These are phyloP conservation scores for Colletotrichum sp. DNA, from an alignment of 2,329 filamentous ascomycete genomes.

Conservation along the genomic window DNA sequence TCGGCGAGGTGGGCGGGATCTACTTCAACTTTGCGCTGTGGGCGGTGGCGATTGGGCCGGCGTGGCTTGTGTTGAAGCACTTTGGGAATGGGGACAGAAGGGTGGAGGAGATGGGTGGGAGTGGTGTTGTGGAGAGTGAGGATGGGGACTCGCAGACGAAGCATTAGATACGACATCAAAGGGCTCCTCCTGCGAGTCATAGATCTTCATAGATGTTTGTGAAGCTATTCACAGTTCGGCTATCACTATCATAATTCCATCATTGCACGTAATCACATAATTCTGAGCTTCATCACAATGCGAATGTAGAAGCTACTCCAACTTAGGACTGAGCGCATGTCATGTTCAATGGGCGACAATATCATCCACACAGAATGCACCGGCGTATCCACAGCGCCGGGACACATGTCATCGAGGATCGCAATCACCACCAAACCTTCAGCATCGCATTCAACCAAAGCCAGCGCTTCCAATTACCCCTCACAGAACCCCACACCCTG, in stretches of 20 bases:
- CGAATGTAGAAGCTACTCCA: rapidly evolving
- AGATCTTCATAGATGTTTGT: background rate
- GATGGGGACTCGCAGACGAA: conserved; percentile 19
- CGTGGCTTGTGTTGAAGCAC: conserved; percentile 68
- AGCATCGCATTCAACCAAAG: background rate
- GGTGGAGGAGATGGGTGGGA: background rate
- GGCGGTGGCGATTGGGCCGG: conserved; percentile 67
- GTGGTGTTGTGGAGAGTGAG: conserved; percentile 14
- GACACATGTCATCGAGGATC: background rate
- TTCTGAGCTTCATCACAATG: background rate
- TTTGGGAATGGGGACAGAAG: conserved; percentile 44
- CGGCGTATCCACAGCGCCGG: background rate
- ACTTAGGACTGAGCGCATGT: rapidly evolving
- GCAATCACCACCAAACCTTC: background rate
- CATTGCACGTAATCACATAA: background rate
- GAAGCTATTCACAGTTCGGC: background rate
- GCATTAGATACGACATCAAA: background rate
- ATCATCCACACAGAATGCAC: background rate
- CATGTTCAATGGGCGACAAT: rapidly evolving
- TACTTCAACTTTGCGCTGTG: conserved; percentile 76
- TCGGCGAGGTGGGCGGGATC: conserved; percentile 69
- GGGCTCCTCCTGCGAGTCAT: background rate
- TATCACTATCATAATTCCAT: background rate
- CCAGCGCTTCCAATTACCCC: background rate
- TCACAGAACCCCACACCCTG: background rate